Evolutionary conservation across 495 filamentous ascomycete genomes (phyloP).

Genomic region (Jackrogersella minutella): DNA sequence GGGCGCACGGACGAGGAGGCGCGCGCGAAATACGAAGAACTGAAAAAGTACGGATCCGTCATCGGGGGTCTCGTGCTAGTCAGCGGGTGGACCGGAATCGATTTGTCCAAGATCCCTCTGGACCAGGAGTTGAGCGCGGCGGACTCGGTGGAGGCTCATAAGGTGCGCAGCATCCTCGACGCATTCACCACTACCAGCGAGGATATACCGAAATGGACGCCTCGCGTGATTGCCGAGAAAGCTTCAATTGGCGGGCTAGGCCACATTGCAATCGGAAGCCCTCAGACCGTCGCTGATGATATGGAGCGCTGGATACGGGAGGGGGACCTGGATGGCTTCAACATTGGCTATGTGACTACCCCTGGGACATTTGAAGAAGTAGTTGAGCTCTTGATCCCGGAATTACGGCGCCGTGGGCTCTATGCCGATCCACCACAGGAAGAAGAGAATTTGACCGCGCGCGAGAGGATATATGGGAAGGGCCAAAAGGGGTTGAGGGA

Average conservation of each 20-base stretch:
- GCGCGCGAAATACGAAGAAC: conserved; percentile 58
- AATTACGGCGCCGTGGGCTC: conserved; percentile 50
- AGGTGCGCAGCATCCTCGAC: conserved; percentile 60
- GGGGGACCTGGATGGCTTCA: conserved; percentile 72
- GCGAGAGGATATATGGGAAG: conserved; percentile 68
- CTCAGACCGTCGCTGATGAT: conserved; percentile 65
- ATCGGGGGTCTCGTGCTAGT: conserved; percentile 67
- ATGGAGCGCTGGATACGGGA: conserved; percentile 69
- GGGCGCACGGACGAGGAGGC: conserved; percentile 66
- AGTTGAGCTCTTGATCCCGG: conserved; percentile 55
- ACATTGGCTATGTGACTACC: conserved; percentile 57
- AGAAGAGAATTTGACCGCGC: conserved; percentile 59
- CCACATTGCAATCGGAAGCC: conserved; percentile 62
- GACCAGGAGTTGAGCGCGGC: conserved; percentile 64
- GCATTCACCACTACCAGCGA: conserved; percentile 60
- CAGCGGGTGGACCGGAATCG: conserved; percentile 69
- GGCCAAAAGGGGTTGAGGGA: conserved; percentile 61
- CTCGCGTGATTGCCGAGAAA: conserved; percentile 62
- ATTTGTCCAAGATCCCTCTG: conserved; percentile 63
- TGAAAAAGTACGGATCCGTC: conserved; percentile 60
- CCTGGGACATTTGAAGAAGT: conserved; percentile 57
- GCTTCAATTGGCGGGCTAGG: conserved; percentile 65
- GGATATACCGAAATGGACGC: conserved; percentile 62
- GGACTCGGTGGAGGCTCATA: conserved; percentile 62
- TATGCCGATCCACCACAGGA: conserved; percentile 44